Percentiles rank a stretch among this genome's conserved stretches.
These are phyloP conservation scores for Nissolia schottii DNA, from an alignment of 306 rosid genomes.

Conservation along the genomic window DNA sequence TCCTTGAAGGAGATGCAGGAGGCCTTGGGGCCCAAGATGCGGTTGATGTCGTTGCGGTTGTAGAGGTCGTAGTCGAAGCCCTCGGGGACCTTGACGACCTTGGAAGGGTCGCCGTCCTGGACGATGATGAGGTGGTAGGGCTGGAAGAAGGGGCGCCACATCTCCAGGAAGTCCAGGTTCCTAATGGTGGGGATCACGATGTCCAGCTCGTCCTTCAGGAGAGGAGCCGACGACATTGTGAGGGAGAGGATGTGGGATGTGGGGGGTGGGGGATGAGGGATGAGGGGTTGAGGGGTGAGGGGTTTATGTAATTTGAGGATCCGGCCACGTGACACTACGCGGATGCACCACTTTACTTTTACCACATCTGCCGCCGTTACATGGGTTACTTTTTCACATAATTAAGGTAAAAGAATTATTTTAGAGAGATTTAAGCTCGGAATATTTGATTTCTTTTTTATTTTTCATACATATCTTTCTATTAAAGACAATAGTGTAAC, in stretches of 20 bases:
- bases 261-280: neutral
- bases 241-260: neutral
- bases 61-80: constrained; percentile 69
- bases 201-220: constrained; percentile 66
- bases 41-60: constrained; percentile 58
- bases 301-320: constrained; percentile 17
- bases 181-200: constrained; percentile 73
- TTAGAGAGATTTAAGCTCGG: too few species aligned
- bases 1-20: constrained; percentile 82
- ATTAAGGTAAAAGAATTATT: too few species aligned
- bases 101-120: constrained; percentile 70
- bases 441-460: too few species aligned
- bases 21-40: constrained; percentile 60
- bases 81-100: constrained; percentile 52
- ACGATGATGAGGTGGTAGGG: constrained; percentile 68
- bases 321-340: neutral
- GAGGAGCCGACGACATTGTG: constrained; percentile 41
- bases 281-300: neutral
- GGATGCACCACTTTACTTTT: too few species aligned
- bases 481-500: too few species aligned
- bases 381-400: too few species aligned
- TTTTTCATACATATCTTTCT: too few species aligned
- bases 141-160: constrained; percentile 76
- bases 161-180: constrained; percentile 66
- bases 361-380: too few species aligned